Evolutionary conservation across 768 basidiomycete genomes (phyloP), one percentile per base, ranked within the genome.

Genomic region (Suillus plorans): DNA sequence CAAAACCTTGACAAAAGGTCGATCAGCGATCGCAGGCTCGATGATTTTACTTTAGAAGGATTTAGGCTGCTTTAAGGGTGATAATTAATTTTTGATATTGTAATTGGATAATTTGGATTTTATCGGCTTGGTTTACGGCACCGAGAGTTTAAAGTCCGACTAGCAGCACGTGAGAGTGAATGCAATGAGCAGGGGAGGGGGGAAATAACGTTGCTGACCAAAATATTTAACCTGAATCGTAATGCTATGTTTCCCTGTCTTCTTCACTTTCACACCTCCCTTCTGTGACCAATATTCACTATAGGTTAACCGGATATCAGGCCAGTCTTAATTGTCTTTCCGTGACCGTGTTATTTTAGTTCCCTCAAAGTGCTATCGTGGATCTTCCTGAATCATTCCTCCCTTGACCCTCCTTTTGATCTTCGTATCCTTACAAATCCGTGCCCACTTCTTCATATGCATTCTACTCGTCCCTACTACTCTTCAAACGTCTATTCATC

Each of bases 401-500:
- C 47, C 39, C 65, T 58, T 34, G 20, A 41, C 53, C 20, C 53
- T 55, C 63, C 47, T 52, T 64, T 47, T 41, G 61, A 25, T 50
- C 61, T 45, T 20, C 53, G 34, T n/a, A 34, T 55, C 3, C 28
- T 64, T 52, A 12, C 62, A 4, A 56, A 8, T 60, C 58, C n/a
- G 34, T 20, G 31, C 28, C 36, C 45, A 44, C 45, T 18, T 14
- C 12, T n/a, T 34, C 53, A 53, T 62, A 76, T 71, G 71, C 70
- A 72, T 56, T 49, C 72, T 47, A 39, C 45, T 55, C 63, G 47
- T 41, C 50, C 60, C 37, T 70, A 70, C 64, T 65, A 66, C 14
- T 3, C 64, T 18, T 60, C 67, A 59, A 56, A 36, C 45, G 7
- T 62, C 31, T 72, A 69, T 55, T 20, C 69, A 0, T 34, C 72